These are phyloP conservation scores for Retiboletus fuscus DNA, from an alignment of 1,284 basidiomycete genomes.

Conservation along the genomic window DNA sequence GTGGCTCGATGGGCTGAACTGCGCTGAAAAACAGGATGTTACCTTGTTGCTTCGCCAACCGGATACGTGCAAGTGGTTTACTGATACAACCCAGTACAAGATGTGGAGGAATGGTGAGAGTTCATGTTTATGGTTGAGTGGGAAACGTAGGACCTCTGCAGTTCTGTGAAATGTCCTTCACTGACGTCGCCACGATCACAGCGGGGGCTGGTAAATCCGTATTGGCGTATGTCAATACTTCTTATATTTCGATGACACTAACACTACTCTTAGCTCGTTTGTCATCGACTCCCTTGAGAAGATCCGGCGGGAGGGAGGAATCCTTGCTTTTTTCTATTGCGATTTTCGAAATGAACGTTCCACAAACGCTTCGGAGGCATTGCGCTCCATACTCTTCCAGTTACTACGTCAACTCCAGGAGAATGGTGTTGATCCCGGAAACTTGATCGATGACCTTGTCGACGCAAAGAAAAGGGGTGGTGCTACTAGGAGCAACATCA, in stretches of 20 bases:
- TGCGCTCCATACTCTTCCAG: neutral
- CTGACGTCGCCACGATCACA: neutral
- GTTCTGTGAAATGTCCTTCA: neutral
- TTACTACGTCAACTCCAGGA: neutral
- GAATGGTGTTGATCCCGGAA: neutral
- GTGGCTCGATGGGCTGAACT: slow-evolving; percentile 8
- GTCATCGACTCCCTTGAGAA: neutral
- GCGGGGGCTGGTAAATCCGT: slow-evolving; percentile 4
- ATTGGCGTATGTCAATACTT: neutral
- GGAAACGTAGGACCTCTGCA: neutral
- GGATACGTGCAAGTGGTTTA: slow-evolving; percentile 3
- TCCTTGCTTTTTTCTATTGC: slow-evolving; percentile 5
- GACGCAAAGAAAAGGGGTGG: neutral
- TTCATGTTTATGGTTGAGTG: neutral
- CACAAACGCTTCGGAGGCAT: neutral
- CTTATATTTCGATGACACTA: neutral
- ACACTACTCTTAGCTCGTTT: neutral
- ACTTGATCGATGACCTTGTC: neutral
- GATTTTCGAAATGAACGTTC: neutral
- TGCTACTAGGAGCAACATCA: neutral
- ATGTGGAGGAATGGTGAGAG: neutral
- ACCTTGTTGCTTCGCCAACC: neutral
- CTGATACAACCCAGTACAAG: slow-evolving; percentile 5
- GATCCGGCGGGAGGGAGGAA: neutral
- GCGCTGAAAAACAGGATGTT: slow-evolving; percentile 6